These are phyloP conservation scores for Wallacemonas sp. DNA, from an alignment of 208 protist genomes.

Conservation along the genomic window DNA sequence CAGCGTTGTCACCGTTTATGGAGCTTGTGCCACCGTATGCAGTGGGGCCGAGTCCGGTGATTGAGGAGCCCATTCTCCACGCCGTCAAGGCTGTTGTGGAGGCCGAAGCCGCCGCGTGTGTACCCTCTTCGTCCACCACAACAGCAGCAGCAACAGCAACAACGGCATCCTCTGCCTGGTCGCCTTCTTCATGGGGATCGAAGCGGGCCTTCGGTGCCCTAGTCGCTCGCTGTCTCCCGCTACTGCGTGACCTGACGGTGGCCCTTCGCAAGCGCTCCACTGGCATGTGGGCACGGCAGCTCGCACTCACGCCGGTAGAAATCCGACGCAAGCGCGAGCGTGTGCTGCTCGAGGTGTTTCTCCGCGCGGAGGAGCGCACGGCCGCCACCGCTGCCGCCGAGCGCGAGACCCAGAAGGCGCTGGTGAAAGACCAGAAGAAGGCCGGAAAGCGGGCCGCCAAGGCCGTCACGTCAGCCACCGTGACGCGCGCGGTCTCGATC, in stretches of 20 bases:
- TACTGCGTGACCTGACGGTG: conserved; percentile 51
- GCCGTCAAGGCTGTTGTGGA: conserved; percentile 23
- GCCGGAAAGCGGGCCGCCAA: no score
- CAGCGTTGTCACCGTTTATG: conserved; percentile 39
- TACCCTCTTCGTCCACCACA: background rate
- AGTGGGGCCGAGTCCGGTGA: background rate
- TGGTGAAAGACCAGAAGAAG: background rate
- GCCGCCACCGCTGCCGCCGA: conserved; percentile 3
- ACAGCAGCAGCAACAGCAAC: no score
- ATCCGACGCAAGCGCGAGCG: conserved; percentile 71
- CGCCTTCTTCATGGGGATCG: no score
- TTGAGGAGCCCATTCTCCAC: conserved; percentile 28
- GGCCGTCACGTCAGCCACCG: no score
- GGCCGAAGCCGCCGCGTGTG: background rate
- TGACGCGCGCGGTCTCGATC: no score
- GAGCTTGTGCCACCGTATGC: conserved; percentile 14
- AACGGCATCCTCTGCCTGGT: no score
- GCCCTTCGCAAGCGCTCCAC: conserved; percentile 43
- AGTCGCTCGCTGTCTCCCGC: conserved; percentile 33
- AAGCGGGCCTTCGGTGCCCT: background rate
- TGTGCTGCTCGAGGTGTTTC: conserved; percentile 46
- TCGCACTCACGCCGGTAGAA: conserved; percentile 46
- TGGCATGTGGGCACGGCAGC: conserved; percentile 41
- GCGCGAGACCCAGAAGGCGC: background rate
- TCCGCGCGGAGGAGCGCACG: conserved; percentile 13